Evolutionary conservation across 257 asterid genomes (phyloP).

Genomic region (Anisodus acutangulus): DNA sequence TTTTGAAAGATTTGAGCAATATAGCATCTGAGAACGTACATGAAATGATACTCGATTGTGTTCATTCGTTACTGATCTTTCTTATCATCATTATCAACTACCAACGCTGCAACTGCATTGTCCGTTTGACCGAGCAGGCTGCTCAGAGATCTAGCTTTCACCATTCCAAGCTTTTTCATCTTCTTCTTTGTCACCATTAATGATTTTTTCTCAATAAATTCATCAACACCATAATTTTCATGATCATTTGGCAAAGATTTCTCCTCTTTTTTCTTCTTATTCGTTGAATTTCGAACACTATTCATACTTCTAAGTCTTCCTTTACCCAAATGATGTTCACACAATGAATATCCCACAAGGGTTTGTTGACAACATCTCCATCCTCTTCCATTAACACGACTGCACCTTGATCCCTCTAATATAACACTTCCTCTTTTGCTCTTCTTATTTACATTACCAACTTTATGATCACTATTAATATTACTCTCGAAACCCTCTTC

Average conservation of each 20-base stretch:
- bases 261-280: background rate
- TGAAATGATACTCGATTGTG: constrained; percentile 20
- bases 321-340: constrained; percentile 81
- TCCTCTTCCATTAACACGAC: constrained; percentile 83
- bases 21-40: background rate
- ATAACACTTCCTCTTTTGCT: constrained; percentile 56
- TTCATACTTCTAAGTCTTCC: constrained; percentile 61
- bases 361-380: constrained; percentile 85
- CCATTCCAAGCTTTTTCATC: constrained; percentile 57
- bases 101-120: background rate
- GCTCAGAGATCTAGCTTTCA: constrained; percentile 74
- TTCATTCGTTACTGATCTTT: background rate
- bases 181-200: constrained; percentile 35
- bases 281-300: constrained; percentile 33
- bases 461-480: background rate
- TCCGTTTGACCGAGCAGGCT: constrained; percentile 59
- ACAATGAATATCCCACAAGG: constrained; percentile 71
- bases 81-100: background rate
- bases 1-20: no score
- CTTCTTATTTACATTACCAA: constrained; percentile 37
- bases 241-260: constrained; percentile 13
- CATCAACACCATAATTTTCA: background rate
- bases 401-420: constrained; percentile 78
- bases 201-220: constrained; percentile 11
- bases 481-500: background rate